These are phyloP conservation scores for Podaxis mareebaensis DNA, from an alignment of 768 basidiomycete genomes.

Conservation along the genomic window DNA sequence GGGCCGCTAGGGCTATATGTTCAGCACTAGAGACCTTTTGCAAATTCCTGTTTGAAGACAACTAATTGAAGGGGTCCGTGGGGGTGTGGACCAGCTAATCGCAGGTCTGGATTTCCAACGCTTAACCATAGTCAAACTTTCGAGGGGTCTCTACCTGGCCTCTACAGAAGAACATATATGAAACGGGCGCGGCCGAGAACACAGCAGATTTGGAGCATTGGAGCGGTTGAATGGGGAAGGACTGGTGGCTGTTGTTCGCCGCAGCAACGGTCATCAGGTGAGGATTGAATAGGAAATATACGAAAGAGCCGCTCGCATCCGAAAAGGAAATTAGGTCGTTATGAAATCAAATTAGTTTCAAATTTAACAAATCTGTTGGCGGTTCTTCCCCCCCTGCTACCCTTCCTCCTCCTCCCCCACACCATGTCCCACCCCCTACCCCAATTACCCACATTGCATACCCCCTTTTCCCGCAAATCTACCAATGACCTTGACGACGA, in stretches of 20 bases:
- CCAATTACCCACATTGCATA: constrained; percentile 9
- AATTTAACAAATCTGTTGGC: constrained; percentile 4
- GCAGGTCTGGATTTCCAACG: too few relatives aligned
- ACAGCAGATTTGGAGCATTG: neutral
- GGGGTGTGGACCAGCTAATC: too few relatives aligned
- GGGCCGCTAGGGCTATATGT: neutral
- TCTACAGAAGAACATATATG: neutral
- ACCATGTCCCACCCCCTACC: constrained; percentile 12
- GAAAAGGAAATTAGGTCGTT: constrained; percentile 6
- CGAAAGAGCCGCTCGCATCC: neutral
- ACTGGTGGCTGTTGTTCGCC: constrained; percentile 8
- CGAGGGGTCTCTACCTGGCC: too few relatives aligned
- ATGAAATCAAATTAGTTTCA: neutral
- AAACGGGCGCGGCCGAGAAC: neutral
- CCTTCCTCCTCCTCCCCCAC: constrained; percentile 1
- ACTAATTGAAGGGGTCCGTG: too few relatives aligned
- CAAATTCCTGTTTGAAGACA: too few relatives aligned
- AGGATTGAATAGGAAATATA: neutral
- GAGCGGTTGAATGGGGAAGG: neutral
- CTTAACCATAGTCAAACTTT: too few relatives aligned
- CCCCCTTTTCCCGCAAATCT: neutral
- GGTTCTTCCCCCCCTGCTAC: neutral
- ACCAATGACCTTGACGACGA: constrained; percentile 1
- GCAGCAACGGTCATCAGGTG: constrained; percentile 12
- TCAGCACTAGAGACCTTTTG: too few relatives aligned